Base-by-base conservation (phyloP, 2,329 filamentous ascomycete species). In the Stemphylium vesicarium region DNA sequence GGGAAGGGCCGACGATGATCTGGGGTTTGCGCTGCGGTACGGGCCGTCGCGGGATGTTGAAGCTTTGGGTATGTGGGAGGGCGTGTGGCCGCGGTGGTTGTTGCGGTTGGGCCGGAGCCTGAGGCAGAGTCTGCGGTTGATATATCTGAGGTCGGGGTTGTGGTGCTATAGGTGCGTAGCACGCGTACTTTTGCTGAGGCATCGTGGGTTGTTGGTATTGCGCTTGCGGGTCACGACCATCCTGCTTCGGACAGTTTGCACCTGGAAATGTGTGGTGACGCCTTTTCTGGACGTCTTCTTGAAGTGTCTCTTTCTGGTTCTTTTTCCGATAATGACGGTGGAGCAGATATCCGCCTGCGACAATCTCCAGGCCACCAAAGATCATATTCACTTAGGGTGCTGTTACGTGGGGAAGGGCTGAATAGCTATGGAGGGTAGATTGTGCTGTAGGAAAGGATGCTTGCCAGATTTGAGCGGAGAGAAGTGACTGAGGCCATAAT, bases 291-390 rank as follows among this genome's bases (percentile, higher is more conserved):
- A 63, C 62, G 42, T 73, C 70, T 15, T 68, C 59, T 39, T 67
- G 55, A 13, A 68, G 56, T 43, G 56, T 61, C 53, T 64, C 65
- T 59, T 71, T 70, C 56, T 71, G 64, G 39, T 70, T 66, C 56
- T 74, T 74, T 50, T 73, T 70, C 51, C 71, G 72, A 50, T 73
- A 65, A 45, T 75, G 66, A 29, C 65, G 66, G 56, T 76, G 71
- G 20, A 71, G 47, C 6, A 76, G 59, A 41, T 72, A 72, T 26
- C 71, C 73, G 36, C 70, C 73, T 26, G 70, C 69, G 43, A 75
- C 65, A 22, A 76, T 50, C 50, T 76, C 73, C 1, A 76, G 66
- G n/a, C 73, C 73, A n/a, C 73, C 73, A 29, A 76, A 65, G 47
- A 76, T 65, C 73, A 76, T 76, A 61, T 56, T 66, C 56, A 61